Percentiles rank a stretch among this genome's conserved stretches.
phyloP scores from a whole-genome alignment of 2,329 filamentous ascomycete genomes.

The Zasmidium angulare region DNA sequence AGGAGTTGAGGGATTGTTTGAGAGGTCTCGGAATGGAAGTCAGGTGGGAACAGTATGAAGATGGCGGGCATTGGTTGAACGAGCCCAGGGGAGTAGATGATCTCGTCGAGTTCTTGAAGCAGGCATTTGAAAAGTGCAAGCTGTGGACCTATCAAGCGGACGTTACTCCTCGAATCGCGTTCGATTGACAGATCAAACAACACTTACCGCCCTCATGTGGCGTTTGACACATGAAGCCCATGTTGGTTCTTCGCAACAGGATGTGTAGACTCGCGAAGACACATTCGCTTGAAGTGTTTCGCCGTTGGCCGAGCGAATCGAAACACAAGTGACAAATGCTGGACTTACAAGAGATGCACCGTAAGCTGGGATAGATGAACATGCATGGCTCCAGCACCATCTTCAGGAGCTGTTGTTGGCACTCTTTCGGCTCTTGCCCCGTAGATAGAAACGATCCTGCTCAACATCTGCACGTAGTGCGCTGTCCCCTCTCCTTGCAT shows the following conservation, averaged over 20 bases:
- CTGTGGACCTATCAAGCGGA: not conserved
- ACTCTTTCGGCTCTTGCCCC: not conserved
- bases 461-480: not conserved
- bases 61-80: conserved; percentile 23
- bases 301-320: not conserved
- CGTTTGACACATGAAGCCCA: not conserved
- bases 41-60: conserved; percentile 18
- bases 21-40: conserved; percentile 14
- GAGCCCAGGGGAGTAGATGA: conserved; percentile 24
- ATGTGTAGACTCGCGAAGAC: too few relatives aligned
- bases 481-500: not conserved
- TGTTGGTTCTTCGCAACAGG: too few relatives aligned
- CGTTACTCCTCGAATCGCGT: not conserved
- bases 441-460: not conserved
- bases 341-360: not conserved
- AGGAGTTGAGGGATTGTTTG: conserved; percentile 16
- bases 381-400: not conserved
- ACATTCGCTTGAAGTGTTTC: not conserved
- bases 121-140: not conserved
- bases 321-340: not conserved
- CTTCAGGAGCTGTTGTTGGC: not conserved
- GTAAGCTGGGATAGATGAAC: not conserved
- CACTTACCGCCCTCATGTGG: not conserved
- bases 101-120: conserved; percentile 15
- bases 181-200: not conserved